Base-by-base conservation (phyloP, 129 eudicot genomes). In the Logfia minima region DNA sequence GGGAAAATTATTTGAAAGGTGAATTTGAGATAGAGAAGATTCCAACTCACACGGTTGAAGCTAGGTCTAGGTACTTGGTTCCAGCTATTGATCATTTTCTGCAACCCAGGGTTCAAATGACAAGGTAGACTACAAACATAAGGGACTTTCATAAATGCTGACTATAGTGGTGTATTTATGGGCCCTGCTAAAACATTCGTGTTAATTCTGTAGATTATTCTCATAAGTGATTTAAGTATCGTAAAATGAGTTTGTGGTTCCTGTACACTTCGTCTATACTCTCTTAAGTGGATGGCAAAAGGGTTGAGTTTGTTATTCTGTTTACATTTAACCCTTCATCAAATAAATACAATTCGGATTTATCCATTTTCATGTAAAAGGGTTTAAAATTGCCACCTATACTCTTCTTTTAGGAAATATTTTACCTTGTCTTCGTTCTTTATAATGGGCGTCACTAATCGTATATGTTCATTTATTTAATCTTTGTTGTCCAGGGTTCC, bases 21-120 rank as follows among this genome's bases (percentile, higher is more conserved):
- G 98, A 93, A 83, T 58, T 83, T 62, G 94, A 88, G 87, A 90
- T 93, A 58, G 98, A 93, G 68, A 87, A 74, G 74, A 61, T 90
- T 68, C 75, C 88, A 17, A 69, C 72, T 18, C 88, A 74, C 32
- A 78, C 66, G 14, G 71, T 93, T 39, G 98, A 93, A 84, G 90
- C 86, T 3, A 88, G 87, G 74, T 81, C 92, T n/a, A 85, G 86
- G 75, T 72, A 84, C 72, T 79, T 92, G 77, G 86, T 92, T 66
- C 98, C 96, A 26, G 89, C 86, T 75, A 77, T 86, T 70, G 91
- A 90, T 76, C 74, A 82, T 78, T 80, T 84, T 75, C 91, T 71
- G 78, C 67, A 77, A 75, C 83, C 90, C 52, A 85, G 78, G 45
- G 72, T 51, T 72, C 92, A 75, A 65, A 68, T 64, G 32, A 81